Percentiles rank a stretch among this genome's conserved stretches.
Conservation (phyloP, 148 eudicot species). For the Linanthus parryae region DNA sequence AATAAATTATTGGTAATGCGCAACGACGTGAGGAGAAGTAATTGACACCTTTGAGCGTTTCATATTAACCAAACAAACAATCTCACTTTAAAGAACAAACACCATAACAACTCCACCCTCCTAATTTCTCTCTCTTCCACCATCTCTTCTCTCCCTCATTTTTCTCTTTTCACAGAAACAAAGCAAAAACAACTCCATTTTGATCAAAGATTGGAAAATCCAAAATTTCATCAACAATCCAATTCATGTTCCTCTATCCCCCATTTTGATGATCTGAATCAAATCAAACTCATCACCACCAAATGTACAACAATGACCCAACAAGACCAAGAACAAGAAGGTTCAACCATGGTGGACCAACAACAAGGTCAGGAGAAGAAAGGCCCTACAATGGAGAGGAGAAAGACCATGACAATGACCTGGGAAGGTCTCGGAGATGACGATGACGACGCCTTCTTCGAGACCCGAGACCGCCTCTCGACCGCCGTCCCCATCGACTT, state of each 20-base stretch:
- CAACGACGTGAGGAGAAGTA: conserved; percentile 17
- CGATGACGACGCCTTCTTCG: conserved; percentile 78
- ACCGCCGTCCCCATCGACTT: conserved; percentile 36
- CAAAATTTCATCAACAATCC: background rate
- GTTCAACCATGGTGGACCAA: background rate
- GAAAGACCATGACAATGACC: conserved; percentile 60
- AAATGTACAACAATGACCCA: conserved; percentile 15
- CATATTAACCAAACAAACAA: conserved; percentile 17
- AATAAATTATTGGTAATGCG: conserved; percentile 11
- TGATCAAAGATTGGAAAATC: background rate
- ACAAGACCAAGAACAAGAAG: background rate
- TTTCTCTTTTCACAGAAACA: background rate
- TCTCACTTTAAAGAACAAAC: background rate
- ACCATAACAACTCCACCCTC: conserved; percentile 15
- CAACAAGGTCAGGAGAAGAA: conserved; percentile 8
- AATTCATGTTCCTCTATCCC: background rate
- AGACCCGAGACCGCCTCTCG: conserved; percentile 52
- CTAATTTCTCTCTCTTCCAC: conserved; percentile 12
- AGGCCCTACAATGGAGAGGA: conserved; percentile 28
- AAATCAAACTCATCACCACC: background rate
- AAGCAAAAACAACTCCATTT: background rate
- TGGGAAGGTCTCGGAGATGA: conserved; percentile 59
- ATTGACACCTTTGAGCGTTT: conserved; percentile 20
- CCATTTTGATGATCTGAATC: background rate
- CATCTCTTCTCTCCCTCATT: conserved; percentile 3